phyloP scores from a whole-genome alignment of 1,139 yeast genomes.

The Protomyces pachydermus region DNA sequence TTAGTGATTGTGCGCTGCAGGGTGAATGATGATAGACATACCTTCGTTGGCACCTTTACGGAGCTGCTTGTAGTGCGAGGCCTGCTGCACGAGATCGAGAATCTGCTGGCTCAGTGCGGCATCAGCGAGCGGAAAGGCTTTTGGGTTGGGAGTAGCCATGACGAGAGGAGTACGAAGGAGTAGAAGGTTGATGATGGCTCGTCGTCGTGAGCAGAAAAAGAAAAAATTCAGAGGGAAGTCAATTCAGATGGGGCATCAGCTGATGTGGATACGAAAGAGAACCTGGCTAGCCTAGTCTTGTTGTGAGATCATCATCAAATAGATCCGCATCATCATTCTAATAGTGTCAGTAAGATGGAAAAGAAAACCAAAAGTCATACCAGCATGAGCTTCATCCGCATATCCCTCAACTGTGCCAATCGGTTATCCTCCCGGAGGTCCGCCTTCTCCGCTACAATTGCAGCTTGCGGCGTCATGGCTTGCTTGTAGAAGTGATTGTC shows the following conservation, averaged over 20 bases:
- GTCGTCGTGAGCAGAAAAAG: neutral
- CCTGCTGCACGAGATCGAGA: slow-evolving; percentile 95
- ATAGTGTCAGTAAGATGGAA: neutral
- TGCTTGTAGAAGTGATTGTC: slow-evolving; percentile 41
- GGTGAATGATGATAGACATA: slow-evolving; percentile 9
- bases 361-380: neutral
- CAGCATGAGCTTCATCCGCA: slow-evolving; percentile 26
- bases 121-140: slow-evolving; percentile 97
- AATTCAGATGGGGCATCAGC: neutral
- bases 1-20: neutral
- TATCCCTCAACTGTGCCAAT: slow-evolving; percentile 19
- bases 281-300: slow-evolving; percentile 5
- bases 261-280: neutral
- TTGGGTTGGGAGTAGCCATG: slow-evolving; percentile 42
- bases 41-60: slow-evolving; percentile 97
- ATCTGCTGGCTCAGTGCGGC: slow-evolving; percentile 93
- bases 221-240: neutral
- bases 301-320: slow-evolving; percentile 17
- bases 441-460: slow-evolving; percentile 25
- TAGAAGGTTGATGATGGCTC: too few species aligned
- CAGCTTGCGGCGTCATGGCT: slow-evolving; percentile 34
- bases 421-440: slow-evolving; percentile 27
- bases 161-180: neutral
- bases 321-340: slow-evolving; percentile 23
- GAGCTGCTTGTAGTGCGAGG: slow-evolving; percentile 95